Percentiles rank a stretch among this genome's conserved stretches.
These are phyloP conservation scores for Phytophthora pistaciae DNA, from an alignment of 352 stramenopile species.

Conservation along the genomic window DNA sequence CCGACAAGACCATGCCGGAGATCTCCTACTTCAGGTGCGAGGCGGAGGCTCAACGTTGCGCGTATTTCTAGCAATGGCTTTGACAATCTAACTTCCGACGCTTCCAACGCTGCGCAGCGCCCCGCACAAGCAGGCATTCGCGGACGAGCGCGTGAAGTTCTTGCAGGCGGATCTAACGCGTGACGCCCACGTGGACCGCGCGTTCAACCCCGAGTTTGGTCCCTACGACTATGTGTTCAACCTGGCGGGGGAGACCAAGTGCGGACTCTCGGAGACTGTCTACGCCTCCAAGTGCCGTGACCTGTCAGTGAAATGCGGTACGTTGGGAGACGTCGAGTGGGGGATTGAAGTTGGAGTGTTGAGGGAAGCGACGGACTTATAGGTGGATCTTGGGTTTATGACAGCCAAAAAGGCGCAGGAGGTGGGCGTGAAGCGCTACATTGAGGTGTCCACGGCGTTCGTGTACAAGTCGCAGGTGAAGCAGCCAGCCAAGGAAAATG, in stretches of 20 bases:
- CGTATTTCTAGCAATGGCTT: background rate
- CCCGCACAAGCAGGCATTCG: conserved; percentile 75
- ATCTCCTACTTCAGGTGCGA: conserved; percentile 87
- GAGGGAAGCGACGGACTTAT: background rate
- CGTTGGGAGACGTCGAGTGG: conserved; percentile 9
- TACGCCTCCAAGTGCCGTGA: conserved; percentile 90
- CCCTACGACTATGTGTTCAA: conserved; percentile 91
- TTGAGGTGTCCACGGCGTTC: conserved; percentile 90
- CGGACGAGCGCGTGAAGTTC: conserved; percentile 75
- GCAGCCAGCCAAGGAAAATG: conserved; percentile 61
- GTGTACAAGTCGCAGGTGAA: conserved; percentile 91
- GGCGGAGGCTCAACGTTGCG: too few species aligned
- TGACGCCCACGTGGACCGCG: conserved; percentile 80
- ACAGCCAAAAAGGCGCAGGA: conserved; percentile 71
- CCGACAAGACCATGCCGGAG: conserved; percentile 89
- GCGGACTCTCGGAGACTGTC: conserved; percentile 69
- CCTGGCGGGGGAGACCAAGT: conserved; percentile 87
- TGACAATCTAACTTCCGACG: background rate
- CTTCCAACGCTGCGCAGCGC: conserved; percentile 27
- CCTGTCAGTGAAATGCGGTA: conserved; percentile 86
- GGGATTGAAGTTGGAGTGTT: background rate
- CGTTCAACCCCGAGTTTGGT: conserved; percentile 73
- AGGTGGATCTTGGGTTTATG: too few species aligned
- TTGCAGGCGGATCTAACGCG: conserved; percentile 86
- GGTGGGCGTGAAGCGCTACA: conserved; percentile 77